A percentile compares a stretch with the other conserved stretches of the same genome.
phyloP scores from a whole-genome alignment of 106 monocot species.

The Xerophyta viscosa region DNA sequence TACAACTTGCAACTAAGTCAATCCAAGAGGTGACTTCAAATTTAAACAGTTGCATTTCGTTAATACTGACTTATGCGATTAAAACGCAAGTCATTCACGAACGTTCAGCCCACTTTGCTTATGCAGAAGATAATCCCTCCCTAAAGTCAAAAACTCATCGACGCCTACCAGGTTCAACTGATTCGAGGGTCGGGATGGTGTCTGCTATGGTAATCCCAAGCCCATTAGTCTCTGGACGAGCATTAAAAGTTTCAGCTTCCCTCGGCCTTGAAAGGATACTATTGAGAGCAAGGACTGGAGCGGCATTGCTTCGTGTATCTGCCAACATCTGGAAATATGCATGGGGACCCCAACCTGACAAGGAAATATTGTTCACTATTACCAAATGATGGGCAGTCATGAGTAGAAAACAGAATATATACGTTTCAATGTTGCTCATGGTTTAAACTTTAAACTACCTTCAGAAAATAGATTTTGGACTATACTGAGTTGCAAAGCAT shows the following conservation, averaged over 20 bases:
- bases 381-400: no score
- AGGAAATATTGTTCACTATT: no score
- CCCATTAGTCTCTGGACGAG: background rate
- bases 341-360: conserved; percentile 20
- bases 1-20: background rate
- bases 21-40: background rate
- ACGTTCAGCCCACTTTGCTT: background rate
- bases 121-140: background rate
- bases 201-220: conserved; percentile 7
- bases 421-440: no score
- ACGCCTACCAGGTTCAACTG: conserved; percentile 6
- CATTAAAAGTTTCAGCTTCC: conserved; percentile 1
- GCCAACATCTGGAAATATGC: conserved; percentile 20
- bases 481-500: no score
- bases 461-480: no score
- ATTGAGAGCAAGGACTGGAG: background rate
- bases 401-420: no score
- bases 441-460: no score
- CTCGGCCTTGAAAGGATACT: background rate
- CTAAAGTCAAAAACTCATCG: background rate
- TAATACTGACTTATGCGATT: background rate
- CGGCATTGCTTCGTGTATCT: background rate
- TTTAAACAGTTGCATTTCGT: background rate
- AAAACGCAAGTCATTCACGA: conserved; percentile 1
- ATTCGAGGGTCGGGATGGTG: background rate